Evolutionary conservation across 169 alveolate genomes (phyloP).

Genomic region (Cryptosporidium muris): DNA sequence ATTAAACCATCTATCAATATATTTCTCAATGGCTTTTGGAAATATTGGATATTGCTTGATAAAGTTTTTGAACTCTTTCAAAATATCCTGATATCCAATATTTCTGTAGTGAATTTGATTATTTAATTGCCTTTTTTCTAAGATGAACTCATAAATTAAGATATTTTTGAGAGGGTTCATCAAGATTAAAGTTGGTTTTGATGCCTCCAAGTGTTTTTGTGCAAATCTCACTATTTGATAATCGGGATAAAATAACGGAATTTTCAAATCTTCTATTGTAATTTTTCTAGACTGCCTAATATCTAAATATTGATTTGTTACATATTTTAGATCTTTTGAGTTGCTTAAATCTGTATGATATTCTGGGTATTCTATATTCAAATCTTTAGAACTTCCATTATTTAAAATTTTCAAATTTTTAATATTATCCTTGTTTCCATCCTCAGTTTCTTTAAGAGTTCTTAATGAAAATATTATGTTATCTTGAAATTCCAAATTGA

Average conservation of each 20-base stretch:
- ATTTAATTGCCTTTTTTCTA: not conserved
- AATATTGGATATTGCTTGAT: constrained; percentile 13
- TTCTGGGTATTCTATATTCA: not conserved
- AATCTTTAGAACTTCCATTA: not conserved
- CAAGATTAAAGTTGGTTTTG: constrained; percentile 52
- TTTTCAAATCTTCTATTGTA: constrained; percentile 26
- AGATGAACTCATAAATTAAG: constrained; percentile 13
- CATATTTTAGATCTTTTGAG: too few species aligned
- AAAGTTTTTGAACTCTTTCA: constrained; percentile 15
- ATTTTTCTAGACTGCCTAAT: not conserved
- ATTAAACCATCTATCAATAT: constrained; percentile 39
- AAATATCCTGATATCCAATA: constrained; percentile 1
- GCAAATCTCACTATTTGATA: constrained; percentile 1
- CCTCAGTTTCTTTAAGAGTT: not conserved
- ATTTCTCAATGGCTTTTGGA: constrained; percentile 10
- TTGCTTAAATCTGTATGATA: too few species aligned
- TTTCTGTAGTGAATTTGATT: constrained; percentile 3
- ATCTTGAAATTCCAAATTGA: too few species aligned
- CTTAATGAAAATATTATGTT: too few species aligned
- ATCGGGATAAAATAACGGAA: constrained; percentile 24
- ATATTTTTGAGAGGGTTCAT: constrained; percentile 13
- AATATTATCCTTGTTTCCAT: constrained; percentile 1
- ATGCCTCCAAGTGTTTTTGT: not conserved
- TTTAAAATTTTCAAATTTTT: constrained; percentile 5
- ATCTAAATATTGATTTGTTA: too few species aligned